These are phyloP conservation scores for Pterula multifida DNA, from an alignment of 1,284 basidiomycete genomes.

Conservation along the genomic window DNA sequence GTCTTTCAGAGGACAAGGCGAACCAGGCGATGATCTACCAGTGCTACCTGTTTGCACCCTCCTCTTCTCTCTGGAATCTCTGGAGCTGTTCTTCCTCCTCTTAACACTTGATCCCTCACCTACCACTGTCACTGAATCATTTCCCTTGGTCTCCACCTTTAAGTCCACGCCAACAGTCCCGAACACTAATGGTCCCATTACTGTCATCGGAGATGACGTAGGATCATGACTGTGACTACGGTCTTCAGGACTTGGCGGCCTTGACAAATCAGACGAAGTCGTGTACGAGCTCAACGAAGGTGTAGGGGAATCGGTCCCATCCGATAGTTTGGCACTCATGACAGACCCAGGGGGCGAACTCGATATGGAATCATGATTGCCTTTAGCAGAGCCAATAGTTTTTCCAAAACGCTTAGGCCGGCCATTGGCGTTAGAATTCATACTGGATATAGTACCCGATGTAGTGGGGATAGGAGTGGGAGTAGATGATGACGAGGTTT, in stretches of 20 bases:
- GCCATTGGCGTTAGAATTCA: too few relatives aligned
- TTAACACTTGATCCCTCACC: background rate
- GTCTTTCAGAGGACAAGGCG: too few relatives aligned
- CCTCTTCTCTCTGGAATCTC: background rate
- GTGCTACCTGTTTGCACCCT: background rate
- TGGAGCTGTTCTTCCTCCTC: background rate
- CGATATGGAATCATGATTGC: slow-evolving; percentile 6
- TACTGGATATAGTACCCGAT: too few relatives aligned
- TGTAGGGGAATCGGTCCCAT: slow-evolving; percentile 22
- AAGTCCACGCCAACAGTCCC: background rate
- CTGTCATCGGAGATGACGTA: background rate
- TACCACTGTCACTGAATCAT: background rate
- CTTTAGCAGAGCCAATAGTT: too few relatives aligned
- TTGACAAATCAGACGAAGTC: slow-evolving; percentile 33
- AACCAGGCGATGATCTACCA: too few relatives aligned
- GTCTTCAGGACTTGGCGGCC: slow-evolving; percentile 14
- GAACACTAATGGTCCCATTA: background rate
- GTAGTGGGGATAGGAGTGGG: background rate
- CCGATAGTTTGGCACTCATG: slow-evolving; percentile 12
- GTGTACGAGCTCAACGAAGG: slow-evolving; percentile 30
- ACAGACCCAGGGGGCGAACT: slow-evolving; percentile 16
- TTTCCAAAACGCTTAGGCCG: background rate
- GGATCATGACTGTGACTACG: background rate
- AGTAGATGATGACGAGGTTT: background rate
- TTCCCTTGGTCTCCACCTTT: background rate